Conservation (phyloP, 2,329 filamentous ascomycete genomes). For the Penicillium paneum region DNA sequence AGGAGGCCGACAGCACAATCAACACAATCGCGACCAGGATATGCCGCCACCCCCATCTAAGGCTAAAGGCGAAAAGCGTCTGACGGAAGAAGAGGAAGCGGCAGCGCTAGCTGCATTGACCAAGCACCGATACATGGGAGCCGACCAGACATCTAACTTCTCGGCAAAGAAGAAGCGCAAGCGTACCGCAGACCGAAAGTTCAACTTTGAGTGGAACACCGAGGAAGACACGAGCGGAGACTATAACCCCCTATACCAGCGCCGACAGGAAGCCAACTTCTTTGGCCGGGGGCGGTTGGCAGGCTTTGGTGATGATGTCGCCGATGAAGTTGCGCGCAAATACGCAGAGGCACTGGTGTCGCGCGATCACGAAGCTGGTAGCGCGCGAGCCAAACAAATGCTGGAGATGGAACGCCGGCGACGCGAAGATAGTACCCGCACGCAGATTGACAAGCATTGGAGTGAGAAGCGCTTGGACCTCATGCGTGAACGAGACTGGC, state of each 20-base stretch:
- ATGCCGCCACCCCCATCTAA: conserved; percentile 49
- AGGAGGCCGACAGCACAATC: conserved; percentile 5
- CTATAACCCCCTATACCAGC: conserved; percentile 76
- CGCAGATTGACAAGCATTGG: conserved; percentile 88
- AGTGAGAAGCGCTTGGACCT: conserved; percentile 86
- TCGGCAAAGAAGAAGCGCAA: conserved; percentile 94
- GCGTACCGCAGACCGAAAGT: conserved; percentile 91
- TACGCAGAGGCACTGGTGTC: conserved; percentile 69
- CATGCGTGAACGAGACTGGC: conserved; percentile 98
- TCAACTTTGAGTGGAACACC: conserved; percentile 97
- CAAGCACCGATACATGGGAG: conserved; percentile 83
- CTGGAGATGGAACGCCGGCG: conserved; percentile 80
- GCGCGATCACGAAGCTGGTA: conserved; percentile 72
- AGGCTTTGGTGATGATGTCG: conserved; percentile 60
- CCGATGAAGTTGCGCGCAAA: conserved; percentile 50
- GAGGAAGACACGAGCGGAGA: conserved; percentile 88
- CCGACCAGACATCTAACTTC: conserved; percentile 84
- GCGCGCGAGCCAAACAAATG: conserved; percentile 71
- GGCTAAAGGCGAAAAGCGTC: conserved; percentile 43
- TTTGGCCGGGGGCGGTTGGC: conserved; percentile 66
- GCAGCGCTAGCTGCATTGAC: conserved; percentile 68
- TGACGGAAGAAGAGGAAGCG: conserved; percentile 56
- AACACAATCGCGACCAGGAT: conserved; percentile 42
- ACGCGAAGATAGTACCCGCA: conserved; percentile 68
- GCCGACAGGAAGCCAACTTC: conserved; percentile 64